phyloP scores from a whole-genome alignment of 768 basidiomycete genomes.

The Epithele typhae region DNA sequence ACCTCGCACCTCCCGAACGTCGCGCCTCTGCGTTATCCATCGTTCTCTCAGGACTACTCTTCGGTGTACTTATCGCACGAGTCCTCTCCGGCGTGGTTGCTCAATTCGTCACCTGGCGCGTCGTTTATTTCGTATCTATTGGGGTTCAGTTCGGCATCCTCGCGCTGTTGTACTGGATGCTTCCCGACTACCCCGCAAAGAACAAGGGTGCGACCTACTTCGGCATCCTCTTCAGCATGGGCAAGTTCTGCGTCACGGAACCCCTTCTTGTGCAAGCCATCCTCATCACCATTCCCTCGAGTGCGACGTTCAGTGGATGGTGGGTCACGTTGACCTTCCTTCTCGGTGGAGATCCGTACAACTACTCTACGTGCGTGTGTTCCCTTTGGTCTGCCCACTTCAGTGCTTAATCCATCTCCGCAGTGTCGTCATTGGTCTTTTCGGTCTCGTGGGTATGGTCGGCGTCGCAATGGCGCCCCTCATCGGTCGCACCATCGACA shows the following conservation, averaged over 20 bases:
- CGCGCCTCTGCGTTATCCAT: slow-evolving; percentile 76
- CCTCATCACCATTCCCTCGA: slow-evolving; percentile 54
- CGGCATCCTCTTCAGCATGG: slow-evolving; percentile 73
- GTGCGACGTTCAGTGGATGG: slow-evolving; percentile 49
- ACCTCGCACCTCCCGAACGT: slow-evolving; percentile 71
- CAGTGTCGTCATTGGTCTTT: slow-evolving; percentile 45
- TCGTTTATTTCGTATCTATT: slow-evolving; percentile 75
- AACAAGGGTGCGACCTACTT: slow-evolving; percentile 61
- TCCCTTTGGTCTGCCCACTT: neutral
- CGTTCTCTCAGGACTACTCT: slow-evolving; percentile 57
- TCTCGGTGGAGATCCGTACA: slow-evolving; percentile 69
- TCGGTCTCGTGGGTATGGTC: slow-evolving; percentile 47
- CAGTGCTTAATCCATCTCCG: neutral
- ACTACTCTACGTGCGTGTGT: slow-evolving; percentile 61
- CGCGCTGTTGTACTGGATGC: slow-evolving; percentile 51
- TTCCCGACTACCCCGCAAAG: slow-evolving; percentile 86
- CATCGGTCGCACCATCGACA: slow-evolving; percentile 65
- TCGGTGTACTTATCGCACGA: slow-evolving; percentile 72
- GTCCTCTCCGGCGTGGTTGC: slow-evolving; percentile 75
- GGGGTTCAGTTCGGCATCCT: slow-evolving; percentile 62
- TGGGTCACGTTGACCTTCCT: slow-evolving; percentile 72
- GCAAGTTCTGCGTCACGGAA: slow-evolving; percentile 69
- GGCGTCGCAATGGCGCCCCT: slow-evolving; percentile 69
- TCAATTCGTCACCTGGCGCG: slow-evolving; percentile 65
- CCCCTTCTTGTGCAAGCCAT: slow-evolving; percentile 70